These are phyloP conservation scores for Fraxinus quadrangulata DNA, from an alignment of 257 asterid genomes.

Conservation along the genomic window DNA sequence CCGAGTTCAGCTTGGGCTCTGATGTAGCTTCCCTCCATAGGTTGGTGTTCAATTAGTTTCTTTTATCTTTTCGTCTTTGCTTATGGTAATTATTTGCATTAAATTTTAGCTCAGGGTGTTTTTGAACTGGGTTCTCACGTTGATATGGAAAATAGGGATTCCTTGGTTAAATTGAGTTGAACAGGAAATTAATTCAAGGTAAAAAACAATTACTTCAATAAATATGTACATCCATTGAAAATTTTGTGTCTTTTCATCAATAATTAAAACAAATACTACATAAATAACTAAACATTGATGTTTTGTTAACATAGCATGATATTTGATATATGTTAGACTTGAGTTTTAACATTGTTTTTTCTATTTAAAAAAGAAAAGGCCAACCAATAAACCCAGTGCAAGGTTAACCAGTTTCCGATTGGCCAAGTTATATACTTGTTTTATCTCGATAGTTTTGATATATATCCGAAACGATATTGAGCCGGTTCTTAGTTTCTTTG, in stretches of 20 bases:
- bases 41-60: conserved; percentile 34
- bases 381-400: background rate
- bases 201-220: background rate
- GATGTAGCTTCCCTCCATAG: conserved; percentile 79
- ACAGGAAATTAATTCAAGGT: background rate
- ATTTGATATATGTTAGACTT: too few relatives aligned
- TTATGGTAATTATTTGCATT: background rate
- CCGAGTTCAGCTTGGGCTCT: conserved; percentile 60
- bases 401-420: background rate
- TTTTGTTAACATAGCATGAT: background rate
- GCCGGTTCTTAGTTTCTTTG: background rate
- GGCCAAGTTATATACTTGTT: background rate
- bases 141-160: background rate
- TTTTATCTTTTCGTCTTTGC: background rate
- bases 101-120: background rate
- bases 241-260: background rate
- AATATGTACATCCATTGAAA: background rate
- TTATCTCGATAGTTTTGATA: background rate
- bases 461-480: background rate
- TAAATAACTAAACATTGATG: background rate
- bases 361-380: background rate
- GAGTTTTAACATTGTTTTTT: too few relatives aligned
- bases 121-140: background rate
- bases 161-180: background rate
- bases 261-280: too few relatives aligned